Conservation (phyloP, 1,284 basidiomycete species). For the Porodaedalea pini region DNA sequence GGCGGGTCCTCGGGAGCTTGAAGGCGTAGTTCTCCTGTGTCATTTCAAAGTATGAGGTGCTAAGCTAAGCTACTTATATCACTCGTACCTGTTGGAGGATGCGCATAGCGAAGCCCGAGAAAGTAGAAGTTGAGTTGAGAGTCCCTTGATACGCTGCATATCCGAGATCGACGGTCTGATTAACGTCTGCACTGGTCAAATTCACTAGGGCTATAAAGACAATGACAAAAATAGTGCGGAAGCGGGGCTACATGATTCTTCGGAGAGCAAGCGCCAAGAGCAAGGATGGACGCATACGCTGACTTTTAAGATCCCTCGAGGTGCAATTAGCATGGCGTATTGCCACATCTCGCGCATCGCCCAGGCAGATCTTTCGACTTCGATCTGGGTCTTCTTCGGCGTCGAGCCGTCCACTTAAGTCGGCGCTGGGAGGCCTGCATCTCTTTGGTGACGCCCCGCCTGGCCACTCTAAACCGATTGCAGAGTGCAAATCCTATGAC, state of each 20-base stretch:
- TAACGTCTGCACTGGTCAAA: neutral
- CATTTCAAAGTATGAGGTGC: neutral
- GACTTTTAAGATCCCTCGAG: too few species aligned
- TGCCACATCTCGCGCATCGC: too few species aligned
- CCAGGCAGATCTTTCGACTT: too few species aligned
- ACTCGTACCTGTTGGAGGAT: slow-evolving; percentile 26
- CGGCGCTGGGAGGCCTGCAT: too few species aligned
- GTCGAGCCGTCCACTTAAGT: too few species aligned
- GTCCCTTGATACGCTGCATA: slow-evolving; percentile 34
- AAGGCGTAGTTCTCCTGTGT: slow-evolving; percentile 33
- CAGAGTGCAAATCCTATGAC: too few species aligned
- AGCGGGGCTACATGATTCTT: neutral
- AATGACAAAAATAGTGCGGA: neutral
- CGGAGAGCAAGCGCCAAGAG: too few species aligned
- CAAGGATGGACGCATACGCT: too few species aligned
- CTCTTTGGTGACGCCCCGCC: too few species aligned
- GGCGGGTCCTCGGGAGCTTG: slow-evolving; percentile 32
- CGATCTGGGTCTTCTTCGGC: too few species aligned
- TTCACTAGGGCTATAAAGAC: neutral
- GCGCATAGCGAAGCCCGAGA: slow-evolving; percentile 33
- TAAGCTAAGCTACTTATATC: neutral
- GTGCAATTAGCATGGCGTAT: too few species aligned
- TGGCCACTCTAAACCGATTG: too few species aligned
- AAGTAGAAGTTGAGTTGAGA: slow-evolving; percentile 26
- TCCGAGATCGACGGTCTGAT: slow-evolving; percentile 29